Conservation (phyloP, 495 filamentous ascomycete genomes). For the Chaetomidium leptoderma region DNA sequence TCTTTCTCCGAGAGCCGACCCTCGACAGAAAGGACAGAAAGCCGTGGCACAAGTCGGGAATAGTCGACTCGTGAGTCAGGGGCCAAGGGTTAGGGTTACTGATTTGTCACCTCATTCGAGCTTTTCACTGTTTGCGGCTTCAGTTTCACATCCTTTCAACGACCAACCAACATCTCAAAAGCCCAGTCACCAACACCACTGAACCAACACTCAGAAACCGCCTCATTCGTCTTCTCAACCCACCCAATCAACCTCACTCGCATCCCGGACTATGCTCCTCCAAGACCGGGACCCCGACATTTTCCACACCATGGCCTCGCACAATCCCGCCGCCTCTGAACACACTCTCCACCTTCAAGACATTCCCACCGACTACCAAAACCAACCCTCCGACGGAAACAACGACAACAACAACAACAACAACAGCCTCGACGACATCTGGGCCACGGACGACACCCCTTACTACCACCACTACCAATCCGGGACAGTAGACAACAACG, state of each 20-base stretch:
- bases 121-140: slow-evolving; percentile 2
- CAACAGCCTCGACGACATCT: slow-evolving; percentile 29
- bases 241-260: neutral
- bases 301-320: slow-evolving; percentile 23
- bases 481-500: neutral
- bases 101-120: neutral
- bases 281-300: slow-evolving; percentile 21
- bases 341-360: neutral
- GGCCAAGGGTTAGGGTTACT: slow-evolving; percentile 4
- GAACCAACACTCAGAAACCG: neutral
- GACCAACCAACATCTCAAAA: neutral
- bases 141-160: neutral
- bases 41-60: too few species aligned
- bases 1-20: too few species aligned
- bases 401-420: neutral
- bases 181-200: neutral
- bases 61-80: neutral
- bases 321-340: neutral
- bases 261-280: slow-evolving; percentile 22
- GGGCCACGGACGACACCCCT: slow-evolving; percentile 17
- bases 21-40: too few species aligned
- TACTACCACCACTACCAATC: slow-evolving; percentile 2
- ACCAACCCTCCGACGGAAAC: neutral
- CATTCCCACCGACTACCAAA: neutral
- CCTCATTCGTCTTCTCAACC: too few species aligned